Evolutionary conservation across 257 asterid species (phyloP).

Genomic region (Gardenia jasminoides): DNA sequence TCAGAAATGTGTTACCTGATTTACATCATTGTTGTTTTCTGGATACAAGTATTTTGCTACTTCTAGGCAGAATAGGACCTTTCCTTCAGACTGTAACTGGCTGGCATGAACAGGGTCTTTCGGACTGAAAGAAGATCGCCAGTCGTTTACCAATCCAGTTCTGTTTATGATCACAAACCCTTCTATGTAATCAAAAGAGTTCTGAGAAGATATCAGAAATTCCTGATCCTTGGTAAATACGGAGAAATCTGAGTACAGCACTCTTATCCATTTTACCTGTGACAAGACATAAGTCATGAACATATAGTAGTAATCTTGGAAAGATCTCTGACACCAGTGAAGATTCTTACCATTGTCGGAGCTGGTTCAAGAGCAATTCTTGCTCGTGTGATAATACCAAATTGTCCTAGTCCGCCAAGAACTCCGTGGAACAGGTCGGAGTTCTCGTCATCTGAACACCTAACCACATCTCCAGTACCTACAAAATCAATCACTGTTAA

Average conservation of each 20-base stretch:
- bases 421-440: constrained; percentile 73
- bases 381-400: constrained; percentile 81
- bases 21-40: constrained; percentile 32
- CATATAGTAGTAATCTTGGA: neutral
- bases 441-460: constrained; percentile 69
- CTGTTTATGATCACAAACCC: constrained; percentile 76
- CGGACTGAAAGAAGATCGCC: constrained; percentile 89
- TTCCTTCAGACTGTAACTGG: constrained; percentile 78
- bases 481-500: constrained; percentile 7
- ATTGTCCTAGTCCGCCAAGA: constrained; percentile 91
- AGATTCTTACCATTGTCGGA: constrained; percentile 51
- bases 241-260: constrained; percentile 69
- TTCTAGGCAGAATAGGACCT: constrained; percentile 77
- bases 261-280: constrained; percentile 95
- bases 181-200: constrained; percentile 72
- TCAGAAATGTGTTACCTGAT: constrained; percentile 43
- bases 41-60: constrained; percentile 74
- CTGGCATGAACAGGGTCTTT: constrained; percentile 65
- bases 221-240: constrained; percentile 74
- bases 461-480: constrained; percentile 76
- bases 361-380: constrained; percentile 74
- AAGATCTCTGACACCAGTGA: neutral
- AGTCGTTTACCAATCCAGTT: constrained; percentile 72
- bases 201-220: constrained; percentile 52
- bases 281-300: neutral